Evolutionary conservation across 345 rosid genomes (phyloP), one percentile per base, ranked within the genome.

Genomic region (Brassica incana): DNA sequence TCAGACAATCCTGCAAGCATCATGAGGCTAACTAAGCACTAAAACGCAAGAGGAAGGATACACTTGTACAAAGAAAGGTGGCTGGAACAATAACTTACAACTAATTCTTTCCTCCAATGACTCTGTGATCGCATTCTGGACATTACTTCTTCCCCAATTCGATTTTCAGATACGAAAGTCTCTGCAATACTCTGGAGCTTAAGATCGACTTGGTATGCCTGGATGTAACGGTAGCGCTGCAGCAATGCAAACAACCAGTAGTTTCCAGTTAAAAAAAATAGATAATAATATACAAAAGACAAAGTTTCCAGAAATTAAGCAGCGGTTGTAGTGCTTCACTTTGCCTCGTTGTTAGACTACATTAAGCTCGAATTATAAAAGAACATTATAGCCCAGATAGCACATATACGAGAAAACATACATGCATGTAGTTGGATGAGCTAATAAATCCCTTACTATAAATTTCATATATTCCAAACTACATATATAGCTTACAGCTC

Each of bases 191-290:
- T 82, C 83, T 88, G 88, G 82, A 96, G 95, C 78, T 78, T 88
- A 67, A 71, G 82, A 87, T 90, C 85, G 63, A 92, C 89, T 82
- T 86, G 91, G 84, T 86, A 91, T 73, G 99, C 98, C 84, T 93
- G 91, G 35, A 87, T 85, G 85, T 93, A 96, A 78, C 94, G 88
- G 84, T 85, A 88, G 25, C 99, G 95, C 99, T 96, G 89, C 81
- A 85, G 78, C 43, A 63, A 60, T 59, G 78, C 64, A 52, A 77
- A 68, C 78, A 38, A 66, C 38, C 71, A 45, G 68, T 69, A 71
- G 43, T 58, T 59, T 63, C 45, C 58, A 76, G 69, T 81, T 50
- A 81, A 71, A 59, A 33, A n/a, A 5, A 27, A 32, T 30, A 70
- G 9, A 23, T 62, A 69, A 69, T 6, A 36, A 64, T 25, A 63